These are phyloP conservation scores for Uronychia setigera DNA, from an alignment of 73 alveolate species.

Conservation along the genomic window DNA sequence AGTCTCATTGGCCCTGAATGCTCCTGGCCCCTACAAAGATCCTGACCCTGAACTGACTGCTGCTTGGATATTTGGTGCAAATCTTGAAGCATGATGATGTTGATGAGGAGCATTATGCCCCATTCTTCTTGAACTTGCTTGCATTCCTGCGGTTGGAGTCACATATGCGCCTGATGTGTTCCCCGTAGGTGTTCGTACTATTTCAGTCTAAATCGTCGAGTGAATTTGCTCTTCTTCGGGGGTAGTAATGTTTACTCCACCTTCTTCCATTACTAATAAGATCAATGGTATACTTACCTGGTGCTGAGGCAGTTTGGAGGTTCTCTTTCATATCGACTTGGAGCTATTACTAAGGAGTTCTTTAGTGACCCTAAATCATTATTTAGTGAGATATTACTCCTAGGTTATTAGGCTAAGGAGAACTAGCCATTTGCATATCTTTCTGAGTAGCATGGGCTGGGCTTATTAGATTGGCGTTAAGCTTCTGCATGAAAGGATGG, in stretches of 20 bases:
- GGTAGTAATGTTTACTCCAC: neutral
- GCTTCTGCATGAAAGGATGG: neutral
- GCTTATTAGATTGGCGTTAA: neutral
- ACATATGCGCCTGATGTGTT: slow-evolving; percentile 40
- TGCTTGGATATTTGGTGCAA: neutral
- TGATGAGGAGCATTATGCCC: slow-evolving; percentile 55
- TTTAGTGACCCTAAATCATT: neutral
- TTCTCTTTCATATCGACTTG: slow-evolving; percentile 26
- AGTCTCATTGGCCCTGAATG: neutral
- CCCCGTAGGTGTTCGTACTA: slow-evolving; percentile 49
- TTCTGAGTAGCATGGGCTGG: neutral
- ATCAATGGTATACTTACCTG: neutral
- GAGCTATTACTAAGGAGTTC: neutral
- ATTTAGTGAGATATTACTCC: neutral
- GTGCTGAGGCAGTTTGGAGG: neutral
- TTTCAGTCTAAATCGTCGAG: neutral
- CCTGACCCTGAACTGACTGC: neutral
- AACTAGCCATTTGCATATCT: neutral
- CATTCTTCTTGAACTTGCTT: slow-evolving; percentile 16
- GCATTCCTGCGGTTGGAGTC: slow-evolving; percentile 53
- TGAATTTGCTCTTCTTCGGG: slow-evolving; percentile 10
- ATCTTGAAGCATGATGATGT: slow-evolving; percentile 31
- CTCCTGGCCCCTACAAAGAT: slow-evolving; percentile 9
- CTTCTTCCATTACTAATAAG: neutral
- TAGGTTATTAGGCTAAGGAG: neutral